These are phyloP conservation scores for Mycena metata DNA, from an alignment of 768 basidiomycete genomes.

Conservation along the genomic window DNA sequence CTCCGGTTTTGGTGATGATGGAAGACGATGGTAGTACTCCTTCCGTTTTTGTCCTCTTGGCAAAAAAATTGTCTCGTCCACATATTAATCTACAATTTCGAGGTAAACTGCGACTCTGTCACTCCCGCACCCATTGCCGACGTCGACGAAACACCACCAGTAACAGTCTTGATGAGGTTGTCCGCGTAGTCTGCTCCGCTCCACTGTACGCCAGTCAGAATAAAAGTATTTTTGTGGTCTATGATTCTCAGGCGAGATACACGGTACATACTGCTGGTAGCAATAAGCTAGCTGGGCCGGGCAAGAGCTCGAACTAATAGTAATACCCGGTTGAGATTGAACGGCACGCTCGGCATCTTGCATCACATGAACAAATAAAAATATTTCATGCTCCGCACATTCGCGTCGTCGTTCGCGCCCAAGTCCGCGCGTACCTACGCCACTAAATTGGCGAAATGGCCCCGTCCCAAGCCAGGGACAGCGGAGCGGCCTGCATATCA, in stretches of 20 bases:
- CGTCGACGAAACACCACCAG: constrained; percentile 96
- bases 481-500: constrained; percentile 69
- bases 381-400: constrained; percentile 27
- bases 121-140: constrained; percentile 99
- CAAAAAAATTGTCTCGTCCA: no score
- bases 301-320: no score
- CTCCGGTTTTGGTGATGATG: no score
- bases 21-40: no score
- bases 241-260: no score
- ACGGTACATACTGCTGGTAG: no score
- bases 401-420: constrained; percentile 38
- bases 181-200: constrained; percentile 96
- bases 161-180: constrained; percentile 93
- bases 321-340: no score
- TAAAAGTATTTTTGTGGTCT: no score
- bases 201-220: constrained; percentile 87
- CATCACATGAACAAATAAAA: constrained; percentile 14
- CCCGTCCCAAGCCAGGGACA: constrained; percentile 64
- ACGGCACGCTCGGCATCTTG: no score
- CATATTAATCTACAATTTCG: constrained; percentile 53
- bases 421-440: constrained; percentile 48
- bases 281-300: no score
- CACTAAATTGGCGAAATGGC: constrained; percentile 45
- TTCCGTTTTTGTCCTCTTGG: no score
- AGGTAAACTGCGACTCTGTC: constrained; percentile 87